A percentile compares a stretch with the other conserved stretches of the same genome.
Conservation (phyloP, 139 green algal species). For the Trebouxia sp. region DNA sequence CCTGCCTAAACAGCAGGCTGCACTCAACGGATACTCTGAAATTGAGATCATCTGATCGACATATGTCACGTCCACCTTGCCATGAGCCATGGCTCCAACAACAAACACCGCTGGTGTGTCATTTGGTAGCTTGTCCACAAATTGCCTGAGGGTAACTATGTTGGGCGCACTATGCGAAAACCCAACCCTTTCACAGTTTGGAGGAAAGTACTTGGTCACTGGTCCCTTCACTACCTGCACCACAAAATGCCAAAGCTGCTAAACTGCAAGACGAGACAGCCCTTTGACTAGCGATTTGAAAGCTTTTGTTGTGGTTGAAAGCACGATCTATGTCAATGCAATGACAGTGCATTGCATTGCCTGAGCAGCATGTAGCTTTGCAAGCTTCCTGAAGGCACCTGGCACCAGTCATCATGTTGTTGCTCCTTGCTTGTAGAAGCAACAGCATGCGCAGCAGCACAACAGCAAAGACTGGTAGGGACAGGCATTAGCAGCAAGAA, state of each 20-base stretch:
- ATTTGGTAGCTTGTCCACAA: slow-evolving; percentile 48
- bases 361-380: too few species aligned
- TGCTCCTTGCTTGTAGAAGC: too few species aligned
- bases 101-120: slow-evolving; percentile 79
- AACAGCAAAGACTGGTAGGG: too few species aligned
- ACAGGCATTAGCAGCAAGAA: too few species aligned
- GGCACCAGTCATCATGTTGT: neutral
- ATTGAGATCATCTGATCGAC: slow-evolving; percentile 86
- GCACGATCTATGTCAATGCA: too few species aligned
- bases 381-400: neutral
- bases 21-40: slow-evolving; percentile 89
- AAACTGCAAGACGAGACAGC: too few species aligned
- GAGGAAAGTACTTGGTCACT: slow-evolving; percentile 83
- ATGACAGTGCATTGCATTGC: too few species aligned
- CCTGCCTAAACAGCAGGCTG: slow-evolving; percentile 81
- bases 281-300: too few species aligned
- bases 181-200: slow-evolving; percentile 69
- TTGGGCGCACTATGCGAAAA: slow-evolving; percentile 77
- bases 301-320: too few species aligned
- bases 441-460: too few species aligned
- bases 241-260: too few species aligned
- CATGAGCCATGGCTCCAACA: slow-evolving; percentile 92
- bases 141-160: slow-evolving; percentile 52
- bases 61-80: slow-evolving; percentile 85
- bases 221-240: slow-evolving; percentile 84